phyloP scores from a whole-genome alignment of 441 rosid species.

The Hura crepitans region DNA sequence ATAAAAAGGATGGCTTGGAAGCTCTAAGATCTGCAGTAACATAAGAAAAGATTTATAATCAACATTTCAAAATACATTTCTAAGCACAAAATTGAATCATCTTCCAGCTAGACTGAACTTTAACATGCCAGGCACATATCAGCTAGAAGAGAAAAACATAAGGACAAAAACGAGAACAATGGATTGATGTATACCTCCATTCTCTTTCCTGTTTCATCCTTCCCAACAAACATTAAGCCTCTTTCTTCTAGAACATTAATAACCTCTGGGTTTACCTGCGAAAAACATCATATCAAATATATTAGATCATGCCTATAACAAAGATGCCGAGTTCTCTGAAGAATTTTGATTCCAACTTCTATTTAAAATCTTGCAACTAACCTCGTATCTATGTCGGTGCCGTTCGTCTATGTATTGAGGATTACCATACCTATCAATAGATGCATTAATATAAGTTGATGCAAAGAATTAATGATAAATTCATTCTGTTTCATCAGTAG shows the following conservation, averaged over 20 bases:
- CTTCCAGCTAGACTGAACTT: conserved; percentile 9
- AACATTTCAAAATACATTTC: neutral
- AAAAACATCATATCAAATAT: conserved; percentile 7
- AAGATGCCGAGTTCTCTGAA: neutral
- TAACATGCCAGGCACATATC: neutral
- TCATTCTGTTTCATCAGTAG: neutral
- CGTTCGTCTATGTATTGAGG: conserved; percentile 67
- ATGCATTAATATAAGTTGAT: conserved; percentile 14
- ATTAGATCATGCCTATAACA: neutral
- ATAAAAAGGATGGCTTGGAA: conserved; percentile 73
- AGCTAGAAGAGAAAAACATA: neutral
- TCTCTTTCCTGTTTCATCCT: conserved; percentile 78
- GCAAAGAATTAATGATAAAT: conserved; percentile 9
- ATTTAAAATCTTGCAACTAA: conserved; percentile 32
- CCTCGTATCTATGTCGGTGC: conserved; percentile 97
- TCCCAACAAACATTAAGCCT: conserved; percentile 81
- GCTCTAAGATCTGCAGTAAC: conserved; percentile 65
- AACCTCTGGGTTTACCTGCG: conserved; percentile 83
- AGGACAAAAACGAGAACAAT: conserved; percentile 2
- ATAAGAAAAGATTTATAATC: conserved; percentile 6
- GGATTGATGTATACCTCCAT: conserved; percentile 60
- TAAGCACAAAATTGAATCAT: neutral
- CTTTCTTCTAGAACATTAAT: conserved; percentile 59
- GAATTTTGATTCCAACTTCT: conserved; percentile 45
- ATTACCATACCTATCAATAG: conserved; percentile 63